phyloP scores from a whole-genome alignment of 257 asterid species.

The Solanum gracilifrons region DNA sequence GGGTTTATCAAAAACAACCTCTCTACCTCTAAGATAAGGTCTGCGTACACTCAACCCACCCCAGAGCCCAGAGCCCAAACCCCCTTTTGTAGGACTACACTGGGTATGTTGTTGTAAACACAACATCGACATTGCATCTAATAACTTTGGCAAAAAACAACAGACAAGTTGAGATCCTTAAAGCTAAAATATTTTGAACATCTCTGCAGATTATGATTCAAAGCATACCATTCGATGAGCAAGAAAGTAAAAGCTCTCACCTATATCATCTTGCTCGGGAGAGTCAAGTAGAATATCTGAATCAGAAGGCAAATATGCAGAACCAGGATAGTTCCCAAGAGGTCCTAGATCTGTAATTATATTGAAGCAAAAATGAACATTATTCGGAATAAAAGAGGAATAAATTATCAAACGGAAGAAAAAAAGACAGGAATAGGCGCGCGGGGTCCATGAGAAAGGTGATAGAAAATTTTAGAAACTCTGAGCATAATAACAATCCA shows the following conservation, averaged over 20 bases:
- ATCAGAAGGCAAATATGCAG: slow-evolving; percentile 94
- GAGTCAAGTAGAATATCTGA: slow-evolving; percentile 91
- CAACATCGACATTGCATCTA: not conserved
- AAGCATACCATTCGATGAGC: not conserved
- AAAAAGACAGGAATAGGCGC: not conserved
- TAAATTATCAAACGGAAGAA: not conserved
- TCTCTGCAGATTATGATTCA: not conserved
- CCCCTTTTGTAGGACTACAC: not conserved
- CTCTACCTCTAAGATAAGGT: not conserved
- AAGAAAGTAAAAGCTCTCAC: slow-evolving; percentile 22
- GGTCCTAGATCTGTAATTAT: slow-evolving; percentile 76
- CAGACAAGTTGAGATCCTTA: not conserved
- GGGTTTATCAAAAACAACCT: not conserved
- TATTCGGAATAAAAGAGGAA: not conserved
- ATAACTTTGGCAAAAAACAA: not conserved
- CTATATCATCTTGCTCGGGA: slow-evolving; percentile 86
- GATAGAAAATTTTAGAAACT: not conserved
- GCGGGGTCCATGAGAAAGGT: not conserved
- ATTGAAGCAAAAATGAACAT: not conserved
- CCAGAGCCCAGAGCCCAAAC: not conserved
- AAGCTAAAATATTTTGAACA: not conserved
- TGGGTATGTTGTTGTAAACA: not conserved
- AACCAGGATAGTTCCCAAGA: slow-evolving; percentile 89
- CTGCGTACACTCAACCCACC: not conserved
- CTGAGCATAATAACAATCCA: not conserved